phyloP scores from a whole-genome alignment of 768 basidiomycete species.

The Suillus subluteus region DNA sequence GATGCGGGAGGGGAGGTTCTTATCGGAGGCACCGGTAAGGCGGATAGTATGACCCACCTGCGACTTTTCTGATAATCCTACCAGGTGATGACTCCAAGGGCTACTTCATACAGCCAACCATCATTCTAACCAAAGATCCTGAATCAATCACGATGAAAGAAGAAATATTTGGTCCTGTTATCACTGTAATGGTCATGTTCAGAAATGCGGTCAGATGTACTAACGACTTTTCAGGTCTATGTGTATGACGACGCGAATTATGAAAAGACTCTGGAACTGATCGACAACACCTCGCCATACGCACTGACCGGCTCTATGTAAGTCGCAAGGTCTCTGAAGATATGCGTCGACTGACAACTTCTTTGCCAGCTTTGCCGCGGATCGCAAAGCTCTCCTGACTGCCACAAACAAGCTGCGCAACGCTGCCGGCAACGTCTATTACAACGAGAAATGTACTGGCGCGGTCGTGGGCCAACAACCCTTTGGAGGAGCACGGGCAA shows the following conservation, averaged over 20 bases:
- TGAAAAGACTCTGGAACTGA: slow-evolving; percentile 83
- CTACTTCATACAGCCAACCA: slow-evolving; percentile 92
- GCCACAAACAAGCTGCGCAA: slow-evolving; percentile 87
- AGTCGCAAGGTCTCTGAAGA: slow-evolving; percentile 32
- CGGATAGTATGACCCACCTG: background rate
- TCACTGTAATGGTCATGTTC: slow-evolving; percentile 62
- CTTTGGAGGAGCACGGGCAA: slow-evolving; percentile 91
- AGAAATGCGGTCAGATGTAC: slow-evolving; percentile 3
- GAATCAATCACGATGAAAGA: slow-evolving; percentile 87
- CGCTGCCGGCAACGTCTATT: slow-evolving; percentile 95
- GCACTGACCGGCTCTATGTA: slow-evolving; percentile 95
- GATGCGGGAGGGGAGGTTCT: slow-evolving; percentile 88
- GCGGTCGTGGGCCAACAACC: slow-evolving; percentile 99
- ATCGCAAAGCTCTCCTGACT: slow-evolving; percentile 77
- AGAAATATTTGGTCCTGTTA: slow-evolving; percentile 96
- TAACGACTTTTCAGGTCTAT: slow-evolving; percentile 59
- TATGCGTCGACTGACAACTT: slow-evolving; percentile 17
- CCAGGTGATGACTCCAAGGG: slow-evolving; percentile 90
- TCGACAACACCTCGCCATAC: slow-evolving; percentile 86
- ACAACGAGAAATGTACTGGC: slow-evolving; percentile 98
- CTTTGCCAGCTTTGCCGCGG: slow-evolving; percentile 70
- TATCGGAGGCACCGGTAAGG: slow-evolving; percentile 77
- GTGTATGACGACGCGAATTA: slow-evolving; percentile 88
- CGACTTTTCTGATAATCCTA: background rate
- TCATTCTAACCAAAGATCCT: slow-evolving; percentile 92